Evolutionary conservation across 148 eudicot species (phyloP), one percentile per base, ranked within the genome.

Genomic region (Pouteria glomerata): DNA sequence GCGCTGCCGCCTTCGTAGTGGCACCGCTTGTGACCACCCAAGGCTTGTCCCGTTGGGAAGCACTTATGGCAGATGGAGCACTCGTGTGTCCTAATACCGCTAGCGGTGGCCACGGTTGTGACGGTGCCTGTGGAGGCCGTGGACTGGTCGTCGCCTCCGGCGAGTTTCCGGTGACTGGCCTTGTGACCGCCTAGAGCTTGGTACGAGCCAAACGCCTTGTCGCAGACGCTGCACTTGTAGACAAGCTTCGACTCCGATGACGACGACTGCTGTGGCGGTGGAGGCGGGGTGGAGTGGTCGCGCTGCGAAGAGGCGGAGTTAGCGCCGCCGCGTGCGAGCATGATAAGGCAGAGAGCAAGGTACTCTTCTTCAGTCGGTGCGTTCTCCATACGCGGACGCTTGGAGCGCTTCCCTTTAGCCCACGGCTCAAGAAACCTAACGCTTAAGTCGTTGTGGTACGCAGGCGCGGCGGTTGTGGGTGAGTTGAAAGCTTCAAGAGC

Each of bases 171-270:
- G 85, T 90, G 96, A 39, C 96, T 90, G 4, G 96, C 89, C 24
- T 90, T 90, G 76, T 90, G 96, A 0, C 96, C 96, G 8, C 96
- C 96, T 12, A 90, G 71, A 2, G 96, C 96, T 60, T 90, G 96
- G 73, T 88, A 86, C 0, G 92, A 82, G 0, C 73, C 24, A 58
- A 88, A 90, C 6, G 61, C 74, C 68, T 86, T 90, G 69, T 73
- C 66, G 50, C 92, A 90, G 4, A 90, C 89, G 67, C 71, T 74
- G 23, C 96, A 90, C 80, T 78, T 85, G 82, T 90, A 74, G 0
- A 74, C 27, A 4, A 44, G 63, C 56, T 30, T 57, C 35, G 69
- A 44, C 48, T 73, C 50, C 58, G 8, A 5, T 4, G 60, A 41
- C 8, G 64, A n/a, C 23, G 67, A 39, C n/a, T n/a, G n/a, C n/a